Conservation (phyloP, 129 eudicot genomes). For the Heracleum sosnowskyi region DNA sequence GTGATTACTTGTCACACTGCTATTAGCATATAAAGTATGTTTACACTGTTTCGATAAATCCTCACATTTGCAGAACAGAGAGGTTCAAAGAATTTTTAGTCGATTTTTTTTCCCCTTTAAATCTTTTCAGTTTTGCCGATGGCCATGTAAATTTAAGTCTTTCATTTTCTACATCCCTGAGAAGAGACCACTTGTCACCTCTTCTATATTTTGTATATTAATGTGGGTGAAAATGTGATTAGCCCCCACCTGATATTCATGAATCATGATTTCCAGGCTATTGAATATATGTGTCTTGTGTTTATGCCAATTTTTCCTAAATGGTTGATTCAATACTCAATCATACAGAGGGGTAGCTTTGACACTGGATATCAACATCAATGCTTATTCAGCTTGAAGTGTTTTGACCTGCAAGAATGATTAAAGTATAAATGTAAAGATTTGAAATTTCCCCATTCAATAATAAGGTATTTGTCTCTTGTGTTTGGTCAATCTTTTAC, state of each 20-base stretch:
- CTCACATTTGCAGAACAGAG: not conserved
- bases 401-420: constrained; percentile 1
- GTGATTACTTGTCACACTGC: not conserved
- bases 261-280: not conserved
- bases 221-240: not conserved
- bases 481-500: constrained; percentile 9
- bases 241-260: not conserved
- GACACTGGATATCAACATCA: not conserved
- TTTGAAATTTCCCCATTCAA: not conserved
- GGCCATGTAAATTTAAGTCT: not conserved
- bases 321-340: not conserved
- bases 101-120: not conserved
- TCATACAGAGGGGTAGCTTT: not conserved
- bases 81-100: not conserved
- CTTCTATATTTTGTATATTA: too few species aligned
- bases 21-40: not conserved
- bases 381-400: not conserved
- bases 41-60: not conserved
- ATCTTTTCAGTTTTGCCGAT: not conserved
- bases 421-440: not conserved
- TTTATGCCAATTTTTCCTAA: not conserved
- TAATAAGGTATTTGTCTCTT: not conserved
- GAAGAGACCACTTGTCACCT: not conserved
- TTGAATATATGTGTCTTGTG: not conserved
- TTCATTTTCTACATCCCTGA: not conserved